Percentiles rank a stretch among this genome's conserved stretches.
These are phyloP conservation scores for Pyrenochaeta sp. DNA, from an alignment of 2,329 filamentous ascomycete genomes.

Conservation along the genomic window DNA sequence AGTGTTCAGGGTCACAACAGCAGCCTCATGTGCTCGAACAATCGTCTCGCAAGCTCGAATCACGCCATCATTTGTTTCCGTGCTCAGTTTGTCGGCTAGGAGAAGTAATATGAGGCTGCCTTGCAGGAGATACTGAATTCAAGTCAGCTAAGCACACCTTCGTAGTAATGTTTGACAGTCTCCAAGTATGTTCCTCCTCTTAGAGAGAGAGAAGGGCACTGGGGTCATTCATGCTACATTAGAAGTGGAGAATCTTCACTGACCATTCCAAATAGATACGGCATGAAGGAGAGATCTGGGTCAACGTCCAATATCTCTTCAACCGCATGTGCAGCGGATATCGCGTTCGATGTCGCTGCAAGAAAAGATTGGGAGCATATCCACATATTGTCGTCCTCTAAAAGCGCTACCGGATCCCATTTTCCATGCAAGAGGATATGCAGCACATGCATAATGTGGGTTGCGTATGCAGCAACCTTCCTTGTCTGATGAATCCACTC, in stretches of 20 bases:
- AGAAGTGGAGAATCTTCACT: too few species aligned
- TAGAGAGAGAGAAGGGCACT: too few species aligned
- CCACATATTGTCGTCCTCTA: slow-evolving; percentile 93
- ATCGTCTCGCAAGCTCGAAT: slow-evolving; percentile 92
- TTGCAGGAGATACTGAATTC: slow-evolving; percentile 74
- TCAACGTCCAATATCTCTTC: slow-evolving; percentile 88
- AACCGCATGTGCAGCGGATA: slow-evolving; percentile 87
- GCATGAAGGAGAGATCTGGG: slow-evolving; percentile 92
- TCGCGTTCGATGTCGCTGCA: slow-evolving; percentile 84
- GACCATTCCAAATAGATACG: slow-evolving; percentile 88
- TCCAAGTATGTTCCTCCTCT: slow-evolving; percentile 7
- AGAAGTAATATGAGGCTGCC: slow-evolving; percentile 86
- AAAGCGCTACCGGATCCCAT: slow-evolving; percentile 90
- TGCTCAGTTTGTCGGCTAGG: slow-evolving; percentile 88
- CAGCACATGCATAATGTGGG: slow-evolving; percentile 92
- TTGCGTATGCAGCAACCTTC: slow-evolving; percentile 88
- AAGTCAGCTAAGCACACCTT: slow-evolving; percentile 9
- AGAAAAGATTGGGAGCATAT: slow-evolving; percentile 90
- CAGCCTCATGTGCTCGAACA: slow-evolving; percentile 91
- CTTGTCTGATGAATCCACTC: slow-evolving; percentile 85
- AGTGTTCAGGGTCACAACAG: slow-evolving; percentile 91
- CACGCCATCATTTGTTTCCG: slow-evolving; percentile 82
- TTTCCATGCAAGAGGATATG: slow-evolving; percentile 90
- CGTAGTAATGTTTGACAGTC: not conserved
- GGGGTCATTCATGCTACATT: too few species aligned